A percentile compares a stretch with the other conserved stretches of the same genome.
Evolutionary conservation across 75 land plant genomes (phyloP).

Genomic region (Picea sitchensis): DNA sequence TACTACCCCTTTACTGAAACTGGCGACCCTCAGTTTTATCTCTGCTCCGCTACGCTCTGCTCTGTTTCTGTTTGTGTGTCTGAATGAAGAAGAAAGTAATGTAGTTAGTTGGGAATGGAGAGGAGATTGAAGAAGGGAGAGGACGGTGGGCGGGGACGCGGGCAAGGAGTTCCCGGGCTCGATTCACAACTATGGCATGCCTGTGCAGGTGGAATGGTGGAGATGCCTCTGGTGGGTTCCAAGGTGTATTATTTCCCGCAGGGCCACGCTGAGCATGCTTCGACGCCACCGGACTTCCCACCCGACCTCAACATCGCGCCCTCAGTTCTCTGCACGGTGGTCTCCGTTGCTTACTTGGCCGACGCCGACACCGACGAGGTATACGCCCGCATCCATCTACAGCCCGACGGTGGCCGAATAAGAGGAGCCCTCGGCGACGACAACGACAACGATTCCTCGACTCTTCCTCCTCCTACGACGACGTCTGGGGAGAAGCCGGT

Average conservation of each 20-base stretch:
- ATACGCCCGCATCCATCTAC: conserved; percentile 63
- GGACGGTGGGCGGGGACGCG: background rate
- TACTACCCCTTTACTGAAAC: too few species aligned
- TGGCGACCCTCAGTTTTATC: too few species aligned
- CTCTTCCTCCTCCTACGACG: conserved; percentile 17
- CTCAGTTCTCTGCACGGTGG: conserved; percentile 49
- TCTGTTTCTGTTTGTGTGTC: too few species aligned
- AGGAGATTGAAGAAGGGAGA: too few species aligned
- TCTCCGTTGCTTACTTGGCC: conserved; percentile 59
- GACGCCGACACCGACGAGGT: conserved; percentile 86
- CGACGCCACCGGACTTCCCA: conserved; percentile 33
- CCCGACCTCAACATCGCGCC: conserved; percentile 29
- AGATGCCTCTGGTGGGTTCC: conserved; percentile 58
- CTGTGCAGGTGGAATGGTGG: conserved; percentile 89
- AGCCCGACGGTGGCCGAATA: conserved; percentile 20
- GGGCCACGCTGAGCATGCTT: conserved; percentile 84
- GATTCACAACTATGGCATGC: conserved; percentile 94
- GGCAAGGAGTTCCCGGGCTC: conserved; percentile 26
- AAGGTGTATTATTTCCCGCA: conserved; percentile 84
- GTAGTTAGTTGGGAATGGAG: too few species aligned
- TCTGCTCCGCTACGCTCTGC: too few species aligned
- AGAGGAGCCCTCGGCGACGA: conserved; percentile 9
- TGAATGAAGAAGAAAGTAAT: too few species aligned
- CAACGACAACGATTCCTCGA: conserved; percentile 16
- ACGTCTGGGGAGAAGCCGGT: conserved; percentile 46